A percentile compares a stretch with the other conserved stretches of the same genome.
phyloP scores from a whole-genome alignment of 1,284 basidiomycete species.

The Cronartium quercuum region DNA sequence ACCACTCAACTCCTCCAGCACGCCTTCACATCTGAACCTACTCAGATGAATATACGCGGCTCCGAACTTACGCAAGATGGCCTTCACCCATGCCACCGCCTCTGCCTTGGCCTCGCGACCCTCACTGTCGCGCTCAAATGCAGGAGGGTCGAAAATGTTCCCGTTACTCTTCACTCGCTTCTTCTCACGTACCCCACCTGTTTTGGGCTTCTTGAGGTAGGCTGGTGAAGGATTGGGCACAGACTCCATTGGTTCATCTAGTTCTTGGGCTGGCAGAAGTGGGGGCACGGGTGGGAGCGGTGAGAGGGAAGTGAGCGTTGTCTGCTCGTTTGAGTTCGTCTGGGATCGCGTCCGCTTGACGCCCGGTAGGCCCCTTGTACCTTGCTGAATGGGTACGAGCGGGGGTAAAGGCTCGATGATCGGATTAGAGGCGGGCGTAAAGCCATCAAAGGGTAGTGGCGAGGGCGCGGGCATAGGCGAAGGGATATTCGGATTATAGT shows the following conservation, averaged over 20 bases:
- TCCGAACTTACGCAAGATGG: slow-evolving; percentile 72
- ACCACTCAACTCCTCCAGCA: slow-evolving; percentile 65
- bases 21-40: slow-evolving; percentile 66
- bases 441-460: slow-evolving; percentile 14
- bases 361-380: slow-evolving; percentile 4
- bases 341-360: slow-evolving; percentile 27
- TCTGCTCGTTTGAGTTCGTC: slow-evolving; percentile 27
- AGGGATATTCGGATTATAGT: slow-evolving; percentile 2
- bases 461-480: slow-evolving; percentile 21
- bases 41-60: slow-evolving; percentile 66
- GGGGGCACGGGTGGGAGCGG: neutral
- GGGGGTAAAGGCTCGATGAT: neutral
- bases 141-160: slow-evolving; percentile 2
- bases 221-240: slow-evolving; percentile 1
- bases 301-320: neutral
- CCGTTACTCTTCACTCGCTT: slow-evolving; percentile 32
- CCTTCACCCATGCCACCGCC: slow-evolving; percentile 74
- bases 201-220: neutral
- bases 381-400: neutral
- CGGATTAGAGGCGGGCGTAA: neutral
- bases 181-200: slow-evolving; percentile 1
- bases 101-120: slow-evolving; percentile 55
- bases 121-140: neutral
- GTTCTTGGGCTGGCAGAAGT: neutral
- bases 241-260: neutral